These are phyloP conservation scores for Xylariaceae sp. DNA, from an alignment of 2,329 filamentous ascomycete species.

Conservation along the genomic window DNA sequence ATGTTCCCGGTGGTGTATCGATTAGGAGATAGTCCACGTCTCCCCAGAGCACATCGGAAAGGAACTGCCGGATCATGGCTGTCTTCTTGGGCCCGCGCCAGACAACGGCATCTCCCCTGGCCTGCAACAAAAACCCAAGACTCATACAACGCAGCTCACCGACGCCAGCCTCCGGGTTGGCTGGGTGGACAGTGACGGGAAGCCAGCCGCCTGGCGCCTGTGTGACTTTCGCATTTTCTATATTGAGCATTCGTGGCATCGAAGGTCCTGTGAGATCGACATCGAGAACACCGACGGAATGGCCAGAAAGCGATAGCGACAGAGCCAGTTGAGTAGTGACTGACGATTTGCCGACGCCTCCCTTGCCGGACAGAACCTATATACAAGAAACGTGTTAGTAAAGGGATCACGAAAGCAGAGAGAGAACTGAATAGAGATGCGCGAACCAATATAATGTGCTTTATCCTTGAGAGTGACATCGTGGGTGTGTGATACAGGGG, in stretches of 20 bases:
- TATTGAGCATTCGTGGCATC: constrained; percentile 90
- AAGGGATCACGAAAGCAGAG: background rate
- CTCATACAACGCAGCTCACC: constrained; percentile 83
- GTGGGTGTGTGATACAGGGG: constrained; percentile 11
- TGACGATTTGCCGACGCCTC: constrained; percentile 95
- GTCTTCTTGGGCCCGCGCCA: constrained; percentile 99
- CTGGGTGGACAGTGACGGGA: constrained; percentile 77
- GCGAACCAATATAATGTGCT: constrained; percentile 72
- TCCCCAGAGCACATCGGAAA: constrained; percentile 87
- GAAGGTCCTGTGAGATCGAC: constrained; percentile 95
- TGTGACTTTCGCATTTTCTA: constrained; percentile 84
- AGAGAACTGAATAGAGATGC: background rate
- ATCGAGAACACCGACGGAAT: constrained; percentile 92
- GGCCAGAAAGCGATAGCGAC: constrained; percentile 78
- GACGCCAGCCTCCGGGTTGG: constrained; percentile 47
- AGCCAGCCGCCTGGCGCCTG: constrained; percentile 92
- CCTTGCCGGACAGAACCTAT: constrained; percentile 87
- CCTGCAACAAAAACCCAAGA: constrained; percentile 81
- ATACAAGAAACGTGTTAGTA: constrained; percentile 1
- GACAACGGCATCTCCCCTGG: constrained; percentile 86
- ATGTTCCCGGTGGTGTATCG: constrained; percentile 93
- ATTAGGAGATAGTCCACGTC: constrained; percentile 89
- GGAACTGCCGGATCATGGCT: constrained; percentile 95
- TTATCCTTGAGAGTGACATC: constrained; percentile 69
- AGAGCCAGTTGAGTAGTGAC: constrained; percentile 96